These are phyloP conservation scores for Cystobasidium tubakii DNA, from an alignment of 768 basidiomycete genomes.

Conservation along the genomic window DNA sequence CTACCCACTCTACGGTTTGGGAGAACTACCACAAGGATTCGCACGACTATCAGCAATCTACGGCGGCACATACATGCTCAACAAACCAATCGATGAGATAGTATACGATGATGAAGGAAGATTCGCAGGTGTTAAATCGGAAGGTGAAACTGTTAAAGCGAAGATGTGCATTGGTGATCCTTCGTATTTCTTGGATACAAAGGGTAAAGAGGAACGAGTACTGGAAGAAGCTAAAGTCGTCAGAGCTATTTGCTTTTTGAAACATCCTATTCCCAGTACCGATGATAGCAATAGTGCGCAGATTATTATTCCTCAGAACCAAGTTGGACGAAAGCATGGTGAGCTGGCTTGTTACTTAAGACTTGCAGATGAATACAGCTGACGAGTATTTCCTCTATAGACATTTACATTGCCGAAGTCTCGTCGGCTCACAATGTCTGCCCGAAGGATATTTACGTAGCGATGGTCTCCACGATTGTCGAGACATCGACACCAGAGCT, in stretches of 20 bases:
- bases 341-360: constrained; percentile 46
- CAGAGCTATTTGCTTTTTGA: constrained; percentile 92
- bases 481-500: constrained; percentile 86
- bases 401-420: constrained; percentile 97
- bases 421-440: constrained; percentile 96
- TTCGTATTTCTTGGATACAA: constrained; percentile 73
- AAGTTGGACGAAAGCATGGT: constrained; percentile 89
- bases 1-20: constrained; percentile 96
- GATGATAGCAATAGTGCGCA: constrained; percentile 91
- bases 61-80: constrained; percentile 99
- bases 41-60: constrained; percentile 97
- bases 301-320: constrained; percentile 98
- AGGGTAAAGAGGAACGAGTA: constrained; percentile 62
- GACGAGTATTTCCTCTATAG: constrained; percentile 52
- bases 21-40: constrained; percentile 97
- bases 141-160: constrained; percentile 85
- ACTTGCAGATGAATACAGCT: constrained; percentile 1
- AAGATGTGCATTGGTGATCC: constrained; percentile 98
- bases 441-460: constrained; percentile 88
- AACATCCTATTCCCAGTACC: constrained; percentile 96
- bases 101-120: constrained; percentile 77
- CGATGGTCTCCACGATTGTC: constrained; percentile 96
- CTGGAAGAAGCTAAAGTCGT: constrained; percentile 90
- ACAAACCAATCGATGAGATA: constrained; percentile 86
- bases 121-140: constrained; percentile 86